Percentiles rank a stretch among this genome's conserved stretches.
Evolutionary conservation across 164 flowering plant species (phyloP).

Genomic region (Taxillus chinensis): DNA sequence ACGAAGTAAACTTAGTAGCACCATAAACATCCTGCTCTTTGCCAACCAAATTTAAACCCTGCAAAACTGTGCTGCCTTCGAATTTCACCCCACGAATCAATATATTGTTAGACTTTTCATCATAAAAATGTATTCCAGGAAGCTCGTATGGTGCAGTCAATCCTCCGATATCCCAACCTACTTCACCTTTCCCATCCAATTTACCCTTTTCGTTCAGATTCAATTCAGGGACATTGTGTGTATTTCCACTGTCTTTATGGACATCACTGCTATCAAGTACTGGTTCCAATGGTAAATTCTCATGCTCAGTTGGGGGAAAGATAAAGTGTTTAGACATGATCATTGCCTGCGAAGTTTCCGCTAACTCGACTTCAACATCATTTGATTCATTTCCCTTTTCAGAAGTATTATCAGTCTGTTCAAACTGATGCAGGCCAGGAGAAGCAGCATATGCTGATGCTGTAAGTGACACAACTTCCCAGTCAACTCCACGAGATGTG

Average conservation of each 20-base stretch:
- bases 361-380: slow-evolving; percentile 17
- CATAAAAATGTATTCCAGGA: slow-evolving; percentile 31
- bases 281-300: slow-evolving; percentile 43
- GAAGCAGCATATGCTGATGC: slow-evolving; percentile 92
- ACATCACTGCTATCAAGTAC: slow-evolving; percentile 25
- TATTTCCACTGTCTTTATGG: slow-evolving; percentile 22
- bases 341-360: slow-evolving; percentile 54
- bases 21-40: slow-evolving; percentile 38
- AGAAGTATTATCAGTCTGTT: slow-evolving; percentile 21
- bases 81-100: slow-evolving; percentile 25
- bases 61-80: slow-evolving; percentile 25
- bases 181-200: slow-evolving; percentile 31
- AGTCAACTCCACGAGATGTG: slow-evolving; percentile 70
- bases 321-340: slow-evolving; percentile 90
- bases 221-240: slow-evolving; percentile 18
- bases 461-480: slow-evolving; percentile 99
- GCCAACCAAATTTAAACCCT: slow-evolving; percentile 31
- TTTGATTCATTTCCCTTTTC: slow-evolving; percentile 8
- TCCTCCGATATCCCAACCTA: slow-evolving; percentile 28
- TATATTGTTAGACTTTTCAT: slow-evolving; percentile 31
- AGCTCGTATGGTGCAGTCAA: slow-evolving; percentile 32
- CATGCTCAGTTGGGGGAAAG: slow-evolving; percentile 73
- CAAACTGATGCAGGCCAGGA: slow-evolving; percentile 50
- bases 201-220: slow-evolving; percentile 24
- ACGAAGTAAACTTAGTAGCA: slow-evolving; percentile 27